Percentiles rank a stretch among this genome's conserved stretches.
Evolutionary conservation across 331 rosid genomes (phyloP).

Genomic region (Erythrophleum ivorense): DNA sequence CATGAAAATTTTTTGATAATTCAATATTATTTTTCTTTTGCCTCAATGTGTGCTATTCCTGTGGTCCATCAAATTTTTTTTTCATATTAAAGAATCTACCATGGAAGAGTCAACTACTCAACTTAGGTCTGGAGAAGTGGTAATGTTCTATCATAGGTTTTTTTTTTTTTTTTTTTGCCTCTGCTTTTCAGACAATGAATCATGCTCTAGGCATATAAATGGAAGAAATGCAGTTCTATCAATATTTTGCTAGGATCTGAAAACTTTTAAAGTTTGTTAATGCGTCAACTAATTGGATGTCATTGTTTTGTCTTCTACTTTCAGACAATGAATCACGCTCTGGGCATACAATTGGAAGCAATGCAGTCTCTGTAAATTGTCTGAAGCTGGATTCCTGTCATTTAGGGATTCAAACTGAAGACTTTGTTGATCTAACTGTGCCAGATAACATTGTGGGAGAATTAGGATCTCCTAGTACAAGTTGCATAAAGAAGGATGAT

Average conservation of each 20-base stretch:
- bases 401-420: conserved; percentile 50
- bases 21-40: neutral
- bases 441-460: conserved; percentile 42
- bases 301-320: conserved; percentile 45
- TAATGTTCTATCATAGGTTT: neutral
- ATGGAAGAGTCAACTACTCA: neutral
- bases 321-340: conserved; percentile 47
- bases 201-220: neutral
- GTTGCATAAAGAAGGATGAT: conserved; percentile 21
- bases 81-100: neutral
- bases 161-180: neutral
- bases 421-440: conserved; percentile 44
- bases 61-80: neutral
- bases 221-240: neutral
- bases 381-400: conserved; percentile 49
- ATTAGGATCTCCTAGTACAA: neutral
- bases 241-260: conserved; percentile 34
- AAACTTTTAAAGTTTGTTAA: conserved; percentile 15
- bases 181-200: neutral
- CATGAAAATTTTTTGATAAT: neutral
- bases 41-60: neutral
- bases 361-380: conserved; percentile 41
- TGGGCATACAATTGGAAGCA: conserved; percentile 44
- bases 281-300: conserved; percentile 40
- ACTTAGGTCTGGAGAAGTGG: conserved; percentile 12